phyloP scores from a whole-genome alignment of 2,329 filamentous ascomycete species.

The Pyricularia pennisetigena region DNA sequence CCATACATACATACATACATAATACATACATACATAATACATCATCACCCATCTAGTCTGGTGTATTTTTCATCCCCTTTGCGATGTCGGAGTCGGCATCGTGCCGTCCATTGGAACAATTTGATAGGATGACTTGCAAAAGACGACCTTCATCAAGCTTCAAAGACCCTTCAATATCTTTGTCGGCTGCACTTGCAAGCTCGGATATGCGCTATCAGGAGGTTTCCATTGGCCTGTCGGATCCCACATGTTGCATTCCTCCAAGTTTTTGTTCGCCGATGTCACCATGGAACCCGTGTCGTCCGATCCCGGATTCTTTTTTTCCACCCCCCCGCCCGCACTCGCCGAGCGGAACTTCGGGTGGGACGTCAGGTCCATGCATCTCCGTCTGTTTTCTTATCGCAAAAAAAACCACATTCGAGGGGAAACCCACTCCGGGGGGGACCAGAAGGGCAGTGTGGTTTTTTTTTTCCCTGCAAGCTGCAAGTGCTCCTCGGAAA shows the following conservation, averaged over 20 bases:
- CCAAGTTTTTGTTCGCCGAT: not conserved
- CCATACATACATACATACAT: no score
- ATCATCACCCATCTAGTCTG: not conserved
- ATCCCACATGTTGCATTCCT: not conserved
- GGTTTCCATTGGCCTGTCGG: not conserved
- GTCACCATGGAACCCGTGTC: not conserved
- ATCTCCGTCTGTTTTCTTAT: not conserved
- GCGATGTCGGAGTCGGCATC: not conserved
- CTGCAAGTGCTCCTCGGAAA: not conserved
- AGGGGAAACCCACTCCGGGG: not conserved
- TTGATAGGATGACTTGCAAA: not conserved
- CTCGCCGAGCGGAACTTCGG: not conserved
- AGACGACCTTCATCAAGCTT: not conserved
- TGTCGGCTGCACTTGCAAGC: no score
- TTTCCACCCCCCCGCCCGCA: not conserved
- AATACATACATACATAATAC: no score
- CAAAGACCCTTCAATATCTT: not conserved
- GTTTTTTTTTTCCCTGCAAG: not conserved
- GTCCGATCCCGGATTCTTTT: slow-evolving; percentile 1
- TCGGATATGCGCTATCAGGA: not conserved
- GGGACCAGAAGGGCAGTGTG: no score
- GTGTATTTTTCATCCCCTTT: not conserved
- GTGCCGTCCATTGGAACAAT: not conserved
- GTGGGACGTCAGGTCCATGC: not conserved
- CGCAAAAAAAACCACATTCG: not conserved